Base-by-base conservation (phyloP, 2,329 filamentous ascomycete species). In the Talaromyces sp. region DNA sequence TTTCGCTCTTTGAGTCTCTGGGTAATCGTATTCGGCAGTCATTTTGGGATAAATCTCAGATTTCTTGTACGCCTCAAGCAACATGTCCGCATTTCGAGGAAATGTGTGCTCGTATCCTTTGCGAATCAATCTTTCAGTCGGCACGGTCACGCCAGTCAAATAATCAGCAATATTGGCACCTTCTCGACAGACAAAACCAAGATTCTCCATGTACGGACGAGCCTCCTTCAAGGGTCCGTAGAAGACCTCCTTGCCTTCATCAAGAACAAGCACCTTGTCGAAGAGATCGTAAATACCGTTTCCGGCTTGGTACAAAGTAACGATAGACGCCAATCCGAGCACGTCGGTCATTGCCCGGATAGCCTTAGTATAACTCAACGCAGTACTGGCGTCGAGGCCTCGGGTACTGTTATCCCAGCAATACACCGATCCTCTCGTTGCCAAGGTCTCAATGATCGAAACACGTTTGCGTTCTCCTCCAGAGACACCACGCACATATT, bases 381-480 rank as follows among this genome's bases (percentile, higher is more conserved):
- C 88, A 3, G 85, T 89, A 69, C 84, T 87, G 0, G 87, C 87
- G 70, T 90, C 88, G 0, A 90, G 78, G 60, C 88, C 88, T 65
- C 87, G 77, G 0, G 88, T 90, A 9, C 82, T 84, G 72, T 90
- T 90, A 66, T 90, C 88, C 87, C 87, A 90, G 73, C 85, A 89
- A 59, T 83, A 85, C 1, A 91, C 82, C 0, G 84, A 77, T 1
- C 82, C 86, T 8, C 82, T 79, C 0, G 84, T 84, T 0, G 86
- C 83, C 65, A 90, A 73, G 11, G 82, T 84, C 70, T 91, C 89
- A 3, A 88, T 84, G 60, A 91, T 89, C 1, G 86, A 89, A 0
- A 90, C 87, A 68, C 88, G 83, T 75, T 90, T 90, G 6, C 88
- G 77, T 73, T 91, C 88, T 35, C 89, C 88, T 33, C 88, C 88